Evolutionary conservation across 2,329 filamentous ascomycete species (phyloP), one percentile per base, ranked within the genome.

Genomic region (Aspergillus neotritici): DNA sequence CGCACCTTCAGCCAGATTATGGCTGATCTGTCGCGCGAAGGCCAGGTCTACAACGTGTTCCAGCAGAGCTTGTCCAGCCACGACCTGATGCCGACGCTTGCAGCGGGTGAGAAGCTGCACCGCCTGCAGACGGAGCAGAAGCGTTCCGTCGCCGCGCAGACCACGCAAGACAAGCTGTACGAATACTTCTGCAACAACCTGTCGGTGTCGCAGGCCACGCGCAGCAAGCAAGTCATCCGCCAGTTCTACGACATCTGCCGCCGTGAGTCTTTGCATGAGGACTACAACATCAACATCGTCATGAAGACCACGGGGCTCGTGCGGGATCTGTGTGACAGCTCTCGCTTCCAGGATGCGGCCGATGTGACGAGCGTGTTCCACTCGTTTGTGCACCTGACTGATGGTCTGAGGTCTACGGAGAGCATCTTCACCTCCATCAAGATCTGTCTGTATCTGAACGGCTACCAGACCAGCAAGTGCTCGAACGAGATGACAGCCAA

Each of bases 21-120:
- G 47, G 64, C 60, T 4, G 68, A 73, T 31, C 59, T 74, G 44
- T 53, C 68, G 15, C 64, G 63, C 5, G 70, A 74, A 52, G 66
- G 64, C 40, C 54, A 64, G 15, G 62, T 68, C n/a, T 71, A 70
- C 47, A 65, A 65, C 44, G 52, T 61, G 8, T 69, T 68, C 52
- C 50, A 62, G 14, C 60, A 58, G 39, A 61, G 56, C 16, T 55
- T 67, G 17, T 53, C 58, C 7, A 50, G 56, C 12, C 58, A 63
- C 31, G 61, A 66, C 38, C 56, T 67, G 37, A 51, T 65, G 40
- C 55, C 61, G 1, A 63, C 62, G 1, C 36, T 67, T 13, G 51
- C 57, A 6, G 48, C 58, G 31, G 63, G 63, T 5, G 58, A 64
- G 34, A 53, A 55, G 11, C 53, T 67, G 10, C 47, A 53, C 28